A percentile compares a stretch with the other conserved stretches of the same genome.
phyloP scores from a whole-genome alignment of 352 stramenopile genomes.

The Pythium apleroticum region DNA sequence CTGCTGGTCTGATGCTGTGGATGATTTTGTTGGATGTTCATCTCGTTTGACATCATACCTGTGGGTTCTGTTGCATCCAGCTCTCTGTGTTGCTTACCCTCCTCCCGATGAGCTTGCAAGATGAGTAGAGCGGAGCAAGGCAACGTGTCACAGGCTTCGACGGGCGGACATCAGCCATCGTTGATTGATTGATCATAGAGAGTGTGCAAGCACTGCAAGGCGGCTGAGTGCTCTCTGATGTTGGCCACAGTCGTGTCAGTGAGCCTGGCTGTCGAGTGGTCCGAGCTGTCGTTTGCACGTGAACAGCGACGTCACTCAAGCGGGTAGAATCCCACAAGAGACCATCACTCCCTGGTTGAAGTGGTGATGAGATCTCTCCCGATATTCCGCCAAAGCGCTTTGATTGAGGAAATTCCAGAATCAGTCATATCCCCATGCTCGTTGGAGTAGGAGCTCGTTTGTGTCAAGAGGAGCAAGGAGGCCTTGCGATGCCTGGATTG shows the following conservation, averaged over 20 bases:
- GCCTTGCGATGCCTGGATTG: too few relatives aligned
- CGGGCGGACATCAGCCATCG: too few relatives aligned
- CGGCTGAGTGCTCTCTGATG: not conserved
- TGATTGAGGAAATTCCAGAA: not conserved
- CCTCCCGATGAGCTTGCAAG: not conserved
- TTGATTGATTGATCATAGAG: not conserved
- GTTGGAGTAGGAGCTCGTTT: too few relatives aligned
- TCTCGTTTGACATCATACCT: not conserved
- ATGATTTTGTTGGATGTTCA: not conserved
- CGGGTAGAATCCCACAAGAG: not conserved
- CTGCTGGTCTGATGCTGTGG: not conserved
- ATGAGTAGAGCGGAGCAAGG: not conserved
- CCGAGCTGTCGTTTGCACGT: not conserved
- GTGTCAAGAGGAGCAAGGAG: too few relatives aligned
- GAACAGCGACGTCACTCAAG: not conserved
- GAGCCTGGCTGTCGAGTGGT: not conserved
- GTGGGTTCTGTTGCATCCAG: not conserved
- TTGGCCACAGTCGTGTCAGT: not conserved
- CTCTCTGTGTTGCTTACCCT: not conserved
- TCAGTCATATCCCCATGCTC: not conserved
- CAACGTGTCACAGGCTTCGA: not conserved
- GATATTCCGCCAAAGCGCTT: not conserved
- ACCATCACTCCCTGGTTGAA: slow-evolving; percentile 4
- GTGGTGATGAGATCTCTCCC: not conserved
- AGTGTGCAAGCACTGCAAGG: not conserved